Evolutionary conservation across 1,284 basidiomycete genomes (phyloP), one percentile per base, ranked within the genome.

Genomic region (Cutaneotrichosporon mucoides): DNA sequence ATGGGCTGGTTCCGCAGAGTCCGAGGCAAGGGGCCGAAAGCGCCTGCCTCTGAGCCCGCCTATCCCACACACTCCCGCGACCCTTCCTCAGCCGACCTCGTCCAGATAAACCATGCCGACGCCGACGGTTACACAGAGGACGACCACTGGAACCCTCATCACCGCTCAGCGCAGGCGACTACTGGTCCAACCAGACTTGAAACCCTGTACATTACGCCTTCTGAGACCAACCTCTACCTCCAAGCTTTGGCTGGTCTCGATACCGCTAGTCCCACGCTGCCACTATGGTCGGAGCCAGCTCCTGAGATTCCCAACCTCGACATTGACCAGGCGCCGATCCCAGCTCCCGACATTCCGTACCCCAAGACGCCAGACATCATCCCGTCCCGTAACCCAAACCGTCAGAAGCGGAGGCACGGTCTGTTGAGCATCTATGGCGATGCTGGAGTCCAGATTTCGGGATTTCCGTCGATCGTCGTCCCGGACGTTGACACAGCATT

Each of bases 211-310:
- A 38, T 59, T 4, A 65, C 70, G 1, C 70, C 68, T 10, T 69
- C 68, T 2, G 75, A 75, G 40, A 64, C 67, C 9, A 64, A 74
- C 41, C 66, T 76, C 34, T 76, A 75, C 60, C 66, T 76, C 8
- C 68, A 71, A 3, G 71, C 73, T 2, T 68, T 76, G 68, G 60
- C 67, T 4, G 64, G 70, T 24, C 63, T 76, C 1, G 69, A 75
- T 13, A 24, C 12, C 2, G 43, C 45, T 5, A 42, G 12, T 0
- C 68, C 68, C 41, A 61, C 57, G 6, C 62, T 76, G 6, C 66
- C 70, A 1, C 59, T 76, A 8, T 73, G 71, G 69, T 37, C 68
- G 4, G 72, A 76, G 24, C 67, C 71, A 1, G 62, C 73, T 10
- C 75, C 75, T 1, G 55, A 40, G 8, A 56, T 76, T 1, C 73